Evolutionary conservation across 345 rosid genomes (phyloP), one percentile per base, ranked within the genome.

Genomic region (Viola odorata): DNA sequence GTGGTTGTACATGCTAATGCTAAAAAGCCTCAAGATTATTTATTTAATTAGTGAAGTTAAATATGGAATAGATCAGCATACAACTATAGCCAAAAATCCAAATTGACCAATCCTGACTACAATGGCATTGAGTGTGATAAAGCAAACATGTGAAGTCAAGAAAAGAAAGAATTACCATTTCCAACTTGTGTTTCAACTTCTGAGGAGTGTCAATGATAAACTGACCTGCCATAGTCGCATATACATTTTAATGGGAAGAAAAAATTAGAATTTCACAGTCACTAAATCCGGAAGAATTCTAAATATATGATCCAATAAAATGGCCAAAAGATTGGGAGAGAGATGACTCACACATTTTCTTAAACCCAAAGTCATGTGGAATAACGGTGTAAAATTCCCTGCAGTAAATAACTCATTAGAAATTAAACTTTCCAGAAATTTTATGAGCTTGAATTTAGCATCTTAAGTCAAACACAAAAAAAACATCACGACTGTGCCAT

Each of bases 361-460:
- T 80, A 71, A 87, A 92, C 53, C 96, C 98, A 58, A 89, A 87
- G 73, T 87, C 89, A 80, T 89, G 96, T 14, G 98, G 96, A 67
- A 92, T 85, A 59, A 82, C 84, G 1, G 94, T 84, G 67, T 91
- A 89, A 80, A 91, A 91, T 77, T 91, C 91, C 55, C 96, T 91
- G 89, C 76, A 76, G 69, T 11, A 53, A 55, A 65, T 62, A 53
- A 40, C 6, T 17, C 17, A 70, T 39, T 14, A 61, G 52, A 67
- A 55, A 48, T 14, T 10, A 41, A 55, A 8, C 16, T 70, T 36
- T 12, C 11, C 53, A 38, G 45, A 11, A 2, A 41, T 41, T 8
- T 36, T 44, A 23, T 16, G 36, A 59, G 45, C 50, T 41, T 41
- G 37, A 49, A 53, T 41, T 23, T 38, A 63, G 42, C 53, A 41